A percentile compares a stretch with the other conserved stretches of the same genome.
Evolutionary conservation across 768 basidiomycete species (phyloP).

Genomic region (Tricholoma sp.): DNA sequence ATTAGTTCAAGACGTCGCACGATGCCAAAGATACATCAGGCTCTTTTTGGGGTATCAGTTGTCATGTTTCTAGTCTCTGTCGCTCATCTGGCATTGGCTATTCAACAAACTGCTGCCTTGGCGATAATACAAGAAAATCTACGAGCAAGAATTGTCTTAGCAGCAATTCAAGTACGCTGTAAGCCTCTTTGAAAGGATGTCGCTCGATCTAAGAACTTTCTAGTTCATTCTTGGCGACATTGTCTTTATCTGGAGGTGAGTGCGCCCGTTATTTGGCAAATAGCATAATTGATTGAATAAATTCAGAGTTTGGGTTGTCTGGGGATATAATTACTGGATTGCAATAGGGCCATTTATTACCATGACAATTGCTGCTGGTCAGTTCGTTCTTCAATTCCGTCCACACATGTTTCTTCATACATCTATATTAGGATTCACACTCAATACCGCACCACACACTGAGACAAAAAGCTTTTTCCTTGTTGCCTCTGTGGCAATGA

Average conservation of each 20-base stretch:
- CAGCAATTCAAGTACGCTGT: constrained; percentile 1
- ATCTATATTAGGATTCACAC: constrained; percentile 3
- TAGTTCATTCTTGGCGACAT: constrained; percentile 14
- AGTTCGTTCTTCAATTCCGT: background rate
- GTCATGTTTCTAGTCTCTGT: constrained; percentile 9
- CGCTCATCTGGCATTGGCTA: constrained; percentile 7
- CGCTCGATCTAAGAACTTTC: background rate
- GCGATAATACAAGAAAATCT: background rate
- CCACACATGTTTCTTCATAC: background rate
- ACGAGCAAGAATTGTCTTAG: constrained; percentile 2
- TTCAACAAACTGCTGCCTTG: constrained; percentile 1
- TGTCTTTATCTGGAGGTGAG: constrained; percentile 15
- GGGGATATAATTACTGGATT: constrained; percentile 11
- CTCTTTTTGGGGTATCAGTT: constrained; percentile 8
- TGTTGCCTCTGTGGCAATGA: constrained; percentile 6
- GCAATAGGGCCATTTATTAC: constrained; percentile 7
- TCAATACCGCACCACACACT: constrained; percentile 1
- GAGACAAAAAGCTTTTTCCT: constrained; percentile 7
- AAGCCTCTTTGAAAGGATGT: background rate
- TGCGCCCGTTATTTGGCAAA: background rate
- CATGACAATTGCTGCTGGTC: constrained; percentile 6
- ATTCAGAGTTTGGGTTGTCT: constrained; percentile 13
- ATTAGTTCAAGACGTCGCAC: background rate
- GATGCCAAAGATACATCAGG: constrained; percentile 4
- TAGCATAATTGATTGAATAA: background rate